Evolutionary conservation across 2,329 filamentous ascomycete genomes (phyloP).

Genomic region (Pseudogymnoascus sp.): DNA sequence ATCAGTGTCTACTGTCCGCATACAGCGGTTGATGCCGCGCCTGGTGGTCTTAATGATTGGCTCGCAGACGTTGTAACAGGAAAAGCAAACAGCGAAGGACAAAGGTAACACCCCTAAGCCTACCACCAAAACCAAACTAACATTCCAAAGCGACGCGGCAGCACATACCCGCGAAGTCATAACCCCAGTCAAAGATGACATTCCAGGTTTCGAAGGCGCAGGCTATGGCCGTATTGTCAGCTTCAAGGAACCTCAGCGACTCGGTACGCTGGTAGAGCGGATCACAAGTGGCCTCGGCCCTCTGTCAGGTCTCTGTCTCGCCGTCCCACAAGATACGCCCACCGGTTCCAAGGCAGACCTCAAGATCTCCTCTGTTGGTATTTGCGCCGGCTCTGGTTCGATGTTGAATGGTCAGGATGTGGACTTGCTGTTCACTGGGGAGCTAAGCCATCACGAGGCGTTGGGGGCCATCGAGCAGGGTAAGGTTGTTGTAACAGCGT

Average conservation of each 20-base stretch:
- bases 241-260: constrained; percentile 20
- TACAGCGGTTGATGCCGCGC: constrained; percentile 84
- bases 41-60: constrained; percentile 86
- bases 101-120: not conserved
- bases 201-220: constrained; percentile 22
- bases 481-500: constrained; percentile 72
- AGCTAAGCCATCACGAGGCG: constrained; percentile 89
- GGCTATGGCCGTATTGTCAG: constrained; percentile 29
- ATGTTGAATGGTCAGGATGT: constrained; percentile 63
- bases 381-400: constrained; percentile 79
- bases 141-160: not conserved
- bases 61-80: constrained; percentile 76
- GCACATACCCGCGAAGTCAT: constrained; percentile 20
- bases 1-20: constrained; percentile 96
- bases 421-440: constrained; percentile 82
- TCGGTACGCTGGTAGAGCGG: constrained; percentile 20
- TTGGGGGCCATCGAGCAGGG: constrained; percentile 78
- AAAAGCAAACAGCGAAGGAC: constrained; percentile 21
- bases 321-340: constrained; percentile 23
- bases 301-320: constrained; percentile 21
- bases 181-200: constrained; percentile 20
- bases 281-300: constrained; percentile 19
- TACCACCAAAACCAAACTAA: constrained; percentile 22
- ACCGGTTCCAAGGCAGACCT: constrained; percentile 16
- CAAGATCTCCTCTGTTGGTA: constrained; percentile 61